phyloP scores from a whole-genome alignment of 441 rosid species.

The Macaranga tanarius region DNA sequence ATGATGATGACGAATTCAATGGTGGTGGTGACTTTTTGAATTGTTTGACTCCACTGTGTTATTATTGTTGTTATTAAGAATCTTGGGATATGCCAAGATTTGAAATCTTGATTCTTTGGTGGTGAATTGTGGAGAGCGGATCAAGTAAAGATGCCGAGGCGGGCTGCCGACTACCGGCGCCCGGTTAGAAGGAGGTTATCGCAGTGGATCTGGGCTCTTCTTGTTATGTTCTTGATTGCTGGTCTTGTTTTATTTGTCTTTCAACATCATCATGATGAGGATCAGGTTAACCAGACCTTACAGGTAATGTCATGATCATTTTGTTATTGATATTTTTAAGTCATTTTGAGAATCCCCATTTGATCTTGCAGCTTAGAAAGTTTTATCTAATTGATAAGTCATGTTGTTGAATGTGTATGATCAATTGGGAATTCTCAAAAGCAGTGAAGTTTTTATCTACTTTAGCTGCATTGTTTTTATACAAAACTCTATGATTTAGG shows the following conservation, averaged over 20 bases:
- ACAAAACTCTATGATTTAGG: background rate
- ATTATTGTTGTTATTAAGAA: background rate
- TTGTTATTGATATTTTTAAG: background rate
- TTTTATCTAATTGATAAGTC: background rate
- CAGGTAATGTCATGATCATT: slow-evolving; percentile 39
- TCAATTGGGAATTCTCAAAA: no score
- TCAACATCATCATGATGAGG: slow-evolving; percentile 78
- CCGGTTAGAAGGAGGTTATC: slow-evolving; percentile 82
- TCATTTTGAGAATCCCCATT: background rate
- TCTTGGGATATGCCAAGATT: slow-evolving; percentile 30
- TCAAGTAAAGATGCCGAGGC: slow-evolving; percentile 72
- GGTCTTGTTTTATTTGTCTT: slow-evolving; percentile 76
- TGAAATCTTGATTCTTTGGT: slow-evolving; percentile 36
- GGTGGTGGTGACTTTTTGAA: background rate
- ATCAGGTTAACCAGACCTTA: slow-evolving; percentile 47
- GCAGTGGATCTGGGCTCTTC: slow-evolving; percentile 82
- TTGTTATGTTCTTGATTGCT: slow-evolving; percentile 60
- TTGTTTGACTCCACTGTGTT: background rate
- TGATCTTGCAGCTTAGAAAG: slow-evolving; percentile 8
- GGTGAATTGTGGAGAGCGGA: slow-evolving; percentile 41
- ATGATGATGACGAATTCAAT: background rate
- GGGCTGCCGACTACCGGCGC: slow-evolving; percentile 97
- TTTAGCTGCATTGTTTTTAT: background rate
- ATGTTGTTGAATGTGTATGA: background rate
- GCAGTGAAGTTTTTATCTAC: no score